A percentile compares a stretch with the other conserved stretches of the same genome.
phyloP scores from a whole-genome alignment of 1,284 basidiomycete genomes.

The Anthracocystis walkeri region DNA sequence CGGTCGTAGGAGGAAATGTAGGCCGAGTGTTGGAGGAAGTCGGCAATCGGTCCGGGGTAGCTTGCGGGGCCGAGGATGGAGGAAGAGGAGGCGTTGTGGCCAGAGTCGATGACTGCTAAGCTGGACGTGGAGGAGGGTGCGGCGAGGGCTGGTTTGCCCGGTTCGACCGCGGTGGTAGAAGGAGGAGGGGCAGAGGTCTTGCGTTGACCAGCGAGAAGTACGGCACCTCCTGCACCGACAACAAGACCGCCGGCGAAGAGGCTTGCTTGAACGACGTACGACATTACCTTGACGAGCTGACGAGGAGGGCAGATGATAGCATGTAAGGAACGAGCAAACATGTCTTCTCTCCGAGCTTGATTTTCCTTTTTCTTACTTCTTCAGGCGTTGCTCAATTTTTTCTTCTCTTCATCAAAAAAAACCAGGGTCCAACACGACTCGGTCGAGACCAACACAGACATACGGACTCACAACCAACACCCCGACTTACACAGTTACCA shows the following conservation, averaged over 20 bases:
- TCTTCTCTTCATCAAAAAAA: background rate
- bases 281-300: slow-evolving; percentile 72
- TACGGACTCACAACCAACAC: slow-evolving; percentile 5
- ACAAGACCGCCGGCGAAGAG: slow-evolving; percentile 79
- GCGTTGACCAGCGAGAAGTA: slow-evolving; percentile 24
- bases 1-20: slow-evolving; percentile 93
- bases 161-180: slow-evolving; percentile 8
- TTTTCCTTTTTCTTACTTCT: slow-evolving; percentile 3
- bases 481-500: background rate
- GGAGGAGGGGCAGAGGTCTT: slow-evolving; percentile 17
- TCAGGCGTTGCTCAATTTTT: background rate
- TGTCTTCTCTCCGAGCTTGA: background rate
- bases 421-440: slow-evolving; percentile 25
- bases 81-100: slow-evolving; percentile 18
- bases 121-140: slow-evolving; percentile 9
- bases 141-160: slow-evolving; percentile 16
- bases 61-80: slow-evolving; percentile 45
- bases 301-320: background rate
- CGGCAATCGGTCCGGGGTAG: slow-evolving; percentile 79
- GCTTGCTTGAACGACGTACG: slow-evolving; percentile 88
- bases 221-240: slow-evolving; percentile 76
- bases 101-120: slow-evolving; percentile 29
- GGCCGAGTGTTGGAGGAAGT: slow-evolving; percentile 81
- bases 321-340: background rate
- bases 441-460: slow-evolving; percentile 13